phyloP scores from a whole-genome alignment of 2,329 filamentous ascomycete genomes.

The Pezicula neosporulosa region DNA sequence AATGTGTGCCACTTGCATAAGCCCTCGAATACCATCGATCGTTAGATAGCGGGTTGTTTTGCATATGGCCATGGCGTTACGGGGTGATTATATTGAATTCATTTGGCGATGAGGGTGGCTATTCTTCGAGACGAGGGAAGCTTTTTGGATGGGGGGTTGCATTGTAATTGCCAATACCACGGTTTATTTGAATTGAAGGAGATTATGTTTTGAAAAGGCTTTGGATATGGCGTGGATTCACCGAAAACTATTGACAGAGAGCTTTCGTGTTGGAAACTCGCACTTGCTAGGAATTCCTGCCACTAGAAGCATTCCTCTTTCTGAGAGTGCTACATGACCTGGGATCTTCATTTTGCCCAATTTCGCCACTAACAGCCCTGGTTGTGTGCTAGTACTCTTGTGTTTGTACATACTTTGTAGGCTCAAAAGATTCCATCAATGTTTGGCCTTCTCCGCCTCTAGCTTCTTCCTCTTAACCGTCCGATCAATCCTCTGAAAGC shows the following conservation, averaged over 20 bases:
- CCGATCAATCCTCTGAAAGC: slow-evolving; percentile 49
- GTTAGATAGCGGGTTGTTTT: background rate
- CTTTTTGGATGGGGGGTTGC: background rate
- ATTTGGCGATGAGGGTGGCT: background rate
- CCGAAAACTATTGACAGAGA: no score
- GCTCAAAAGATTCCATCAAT: slow-evolving; percentile 24
- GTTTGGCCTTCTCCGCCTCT: slow-evolving; percentile 38
- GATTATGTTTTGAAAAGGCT: background rate
- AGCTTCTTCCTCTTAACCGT: slow-evolving; percentile 40
- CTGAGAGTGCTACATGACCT: no score
- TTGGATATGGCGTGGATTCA: no score
- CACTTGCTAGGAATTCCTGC: no score
- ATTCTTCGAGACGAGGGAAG: background rate
- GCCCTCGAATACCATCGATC: background rate
- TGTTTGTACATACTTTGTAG: no score
- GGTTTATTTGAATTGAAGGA: background rate
- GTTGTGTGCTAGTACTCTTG: no score
- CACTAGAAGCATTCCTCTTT: no score
- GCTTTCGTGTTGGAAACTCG: no score
- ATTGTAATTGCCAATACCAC: background rate
- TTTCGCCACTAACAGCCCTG: no score
- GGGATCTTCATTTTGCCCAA: no score
- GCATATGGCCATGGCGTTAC: background rate
- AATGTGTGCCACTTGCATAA: background rate
- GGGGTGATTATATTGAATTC: background rate